Base-by-base conservation (phyloP, 2,329 filamentous ascomycete genomes). In the Penicillium sp. region DNA sequence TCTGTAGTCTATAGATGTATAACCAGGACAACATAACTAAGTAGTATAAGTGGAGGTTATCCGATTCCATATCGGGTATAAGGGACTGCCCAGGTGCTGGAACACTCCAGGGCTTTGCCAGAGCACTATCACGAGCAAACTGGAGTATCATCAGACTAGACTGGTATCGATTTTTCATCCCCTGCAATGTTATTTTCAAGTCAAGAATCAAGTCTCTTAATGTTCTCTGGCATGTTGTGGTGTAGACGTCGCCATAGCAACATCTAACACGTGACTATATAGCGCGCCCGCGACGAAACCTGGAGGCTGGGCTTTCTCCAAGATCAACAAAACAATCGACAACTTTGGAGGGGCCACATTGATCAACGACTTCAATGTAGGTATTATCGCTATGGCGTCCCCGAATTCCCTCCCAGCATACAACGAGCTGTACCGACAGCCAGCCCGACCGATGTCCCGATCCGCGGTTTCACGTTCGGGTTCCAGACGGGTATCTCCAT, bases 371-470 rank as follows among this genome's bases (percentile, higher is more conserved):
- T 60, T 60, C 58, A 61, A 61, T 61, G 58, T 61, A 61, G 58
- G 54, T 49, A 39, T 52, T 56, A 37, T 47, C 47, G 60, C 56
- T 48, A 67, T 66, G 61, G 62, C 63, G 51, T 72, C 69, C 21
- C 67, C 69, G 32, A 66, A 66, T 51, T 69, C 68, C 29, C 57
- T 67, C 38, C 64, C 66, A 43, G 60, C 64, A 47, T 65, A 70
- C 62, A 61, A 60, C 48, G 62, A 60, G 52, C 60, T 65, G 34
- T 63, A 64, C 53, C 65, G 65, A 54, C 67, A 64, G 53, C 57
- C 63, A n/a, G 55, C 61, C 49, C 69, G 66, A 57, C 64, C 67
- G 51, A 65, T 67, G 61, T 64, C 66, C 56, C 64, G 67, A 60
- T 60, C 65, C 54, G 59, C 68, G 43, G 58, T 64, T 56, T 67